Percentiles rank a stretch among this genome's conserved stretches.
phyloP scores from a whole-genome alignment of 75 land plant genomes.

The Pinus tabuliformis region DNA sequence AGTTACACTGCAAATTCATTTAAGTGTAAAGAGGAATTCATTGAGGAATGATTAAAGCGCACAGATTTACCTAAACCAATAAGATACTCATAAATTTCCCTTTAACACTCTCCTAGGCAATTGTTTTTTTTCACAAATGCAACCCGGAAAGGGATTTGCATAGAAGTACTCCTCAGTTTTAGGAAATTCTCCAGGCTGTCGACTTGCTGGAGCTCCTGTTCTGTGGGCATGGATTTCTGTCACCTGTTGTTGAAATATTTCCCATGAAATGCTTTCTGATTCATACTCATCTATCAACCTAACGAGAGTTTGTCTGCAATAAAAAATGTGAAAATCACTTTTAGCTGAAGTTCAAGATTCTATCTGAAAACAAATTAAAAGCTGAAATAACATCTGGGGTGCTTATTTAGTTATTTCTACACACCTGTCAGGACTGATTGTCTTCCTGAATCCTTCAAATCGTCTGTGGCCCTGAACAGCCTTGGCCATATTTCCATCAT shows the following conservation, averaged over 20 bases:
- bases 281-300: slow-evolving; percentile 41
- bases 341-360: too few species aligned
- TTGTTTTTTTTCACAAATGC: slow-evolving; percentile 40
- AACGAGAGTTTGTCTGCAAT: too few species aligned
- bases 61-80: too few species aligned
- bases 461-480: slow-evolving; percentile 41
- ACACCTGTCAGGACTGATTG: slow-evolving; percentile 53
- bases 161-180: slow-evolving; percentile 74
- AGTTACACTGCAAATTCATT: too few species aligned
- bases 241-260: slow-evolving; percentile 28
- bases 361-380: too few species aligned
- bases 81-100: too few species aligned
- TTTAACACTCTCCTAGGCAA: too few species aligned
- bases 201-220: slow-evolving; percentile 46
- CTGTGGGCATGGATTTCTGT: slow-evolving; percentile 30
- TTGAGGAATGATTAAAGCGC: too few species aligned
- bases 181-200: slow-evolving; percentile 46
- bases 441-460: slow-evolving; percentile 37
- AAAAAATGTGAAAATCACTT: slow-evolving; percentile 1
- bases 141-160: slow-evolving; percentile 81
- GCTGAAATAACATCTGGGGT: too few species aligned
- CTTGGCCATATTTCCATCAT: slow-evolving; percentile 34
- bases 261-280: slow-evolving; percentile 40
- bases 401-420: too few species aligned
- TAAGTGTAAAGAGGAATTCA: too few species aligned